Evolutionary conservation across 228 moss, liverwort and hornwort genomes (phyloP), one percentile per base, ranked within the genome.

Genomic region (Sphagnum fallax): DNA sequence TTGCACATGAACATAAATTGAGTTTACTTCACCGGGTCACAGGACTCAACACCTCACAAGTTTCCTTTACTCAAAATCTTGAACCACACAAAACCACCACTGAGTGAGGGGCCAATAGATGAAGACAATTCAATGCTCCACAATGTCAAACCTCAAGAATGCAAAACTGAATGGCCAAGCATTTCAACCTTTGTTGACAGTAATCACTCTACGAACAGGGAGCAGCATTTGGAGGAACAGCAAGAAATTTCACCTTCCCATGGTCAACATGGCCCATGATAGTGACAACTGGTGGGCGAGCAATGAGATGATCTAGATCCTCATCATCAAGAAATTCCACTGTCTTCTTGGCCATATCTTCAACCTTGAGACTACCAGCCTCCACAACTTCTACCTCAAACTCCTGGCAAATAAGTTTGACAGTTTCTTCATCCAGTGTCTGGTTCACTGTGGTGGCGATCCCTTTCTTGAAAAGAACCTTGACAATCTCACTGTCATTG

Each of bases 251-350:
- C 64, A 93, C 97, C 88, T 97, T 97, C 73, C 97, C 97, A 75
- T 97, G 97, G 74, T 97, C 97, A 6, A 97, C 97, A 69, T 97
- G 97, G 53, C 97, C 97, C 97, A 97, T 97, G 67, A 97, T 88
- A 32, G 97, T 97, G 50, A 97, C 95, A 14, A 95, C 90, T 5
- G 95, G 92, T 57, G 95, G 83, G 6, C 92, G 88, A 52, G 81
- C 8, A 71, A 82, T 84, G 64, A 95, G 88, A 74, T 87, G 85
- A 59, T 81, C 90, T 12, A 92, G 49, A 69, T 95, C 95, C 5
- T 90, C 89, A 73, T 95, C 95, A 68, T 92, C 90, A 15, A 92
- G 59, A 68, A 95, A 95, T 57, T 71, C 92, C 52, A 86, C 88
- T 4, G 63, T 77, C 59, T 88, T 97, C 79, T 88, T 97, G 51